A percentile compares a stretch with the other conserved stretches of the same genome.
phyloP scores from a whole-genome alignment of 1,139 yeast species.

The Kazachstania sp. region DNA sequence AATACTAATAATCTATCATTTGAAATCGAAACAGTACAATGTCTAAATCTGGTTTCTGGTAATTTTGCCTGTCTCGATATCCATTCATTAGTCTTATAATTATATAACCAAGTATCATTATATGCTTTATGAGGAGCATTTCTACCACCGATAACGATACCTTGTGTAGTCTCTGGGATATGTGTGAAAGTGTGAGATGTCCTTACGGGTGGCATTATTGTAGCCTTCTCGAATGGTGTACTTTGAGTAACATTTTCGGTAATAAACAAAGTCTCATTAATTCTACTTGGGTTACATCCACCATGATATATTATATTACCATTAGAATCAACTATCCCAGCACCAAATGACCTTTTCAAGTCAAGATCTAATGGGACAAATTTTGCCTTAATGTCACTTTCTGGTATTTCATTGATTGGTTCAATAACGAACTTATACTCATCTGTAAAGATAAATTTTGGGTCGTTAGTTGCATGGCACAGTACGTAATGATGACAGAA shows the following conservation, averaged over 20 bases:
- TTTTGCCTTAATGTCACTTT: not conserved
- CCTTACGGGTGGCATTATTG: constrained; percentile 34
- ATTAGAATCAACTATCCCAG: constrained; percentile 23
- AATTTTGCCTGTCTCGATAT: constrained; percentile 27
- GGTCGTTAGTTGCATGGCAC: constrained; percentile 50
- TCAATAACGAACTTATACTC: constrained; percentile 7
- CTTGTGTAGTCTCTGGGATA: constrained; percentile 22
- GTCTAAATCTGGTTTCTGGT: constrained; percentile 47
- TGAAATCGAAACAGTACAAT: constrained; percentile 36
- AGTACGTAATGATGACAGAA: constrained; percentile 72
- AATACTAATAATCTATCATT: constrained; percentile 38
- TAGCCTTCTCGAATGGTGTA: constrained; percentile 7
- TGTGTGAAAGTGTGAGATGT: constrained; percentile 52
- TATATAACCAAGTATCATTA: constrained; percentile 36
- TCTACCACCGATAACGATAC: constrained; percentile 61
- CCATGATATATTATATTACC: constrained; percentile 34
- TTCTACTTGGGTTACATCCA: constrained; percentile 31
- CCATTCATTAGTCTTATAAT: constrained; percentile 32
- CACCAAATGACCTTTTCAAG: constrained; percentile 40
- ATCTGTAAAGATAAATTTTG: constrained; percentile 10
- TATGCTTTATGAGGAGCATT: constrained; percentile 46
- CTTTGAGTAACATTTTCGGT: constrained; percentile 8
- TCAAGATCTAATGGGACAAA: constrained; percentile 3
- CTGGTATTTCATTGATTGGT: not conserved
- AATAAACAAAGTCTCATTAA: constrained; percentile 13